Evolutionary conservation across 495 filamentous ascomycete genomes (phyloP).

Genomic region (Penicillium manginii): DNA sequence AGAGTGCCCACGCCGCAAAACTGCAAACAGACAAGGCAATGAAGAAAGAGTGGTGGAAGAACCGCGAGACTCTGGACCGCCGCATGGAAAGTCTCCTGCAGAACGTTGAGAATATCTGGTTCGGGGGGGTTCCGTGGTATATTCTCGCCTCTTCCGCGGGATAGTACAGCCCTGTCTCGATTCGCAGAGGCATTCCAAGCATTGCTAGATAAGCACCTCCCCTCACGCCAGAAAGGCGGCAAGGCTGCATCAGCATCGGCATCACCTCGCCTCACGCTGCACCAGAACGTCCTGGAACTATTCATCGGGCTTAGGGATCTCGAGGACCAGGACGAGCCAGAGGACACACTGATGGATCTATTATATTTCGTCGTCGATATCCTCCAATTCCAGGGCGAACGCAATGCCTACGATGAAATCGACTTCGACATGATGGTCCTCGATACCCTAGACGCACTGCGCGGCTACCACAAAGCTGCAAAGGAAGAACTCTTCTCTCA

Average conservation of each 20-base stretch:
- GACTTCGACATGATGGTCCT: conserved; percentile 91
- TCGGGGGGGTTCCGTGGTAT: conserved; percentile 90
- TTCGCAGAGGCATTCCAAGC: conserved; percentile 78
- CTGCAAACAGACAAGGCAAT: conserved; percentile 60
- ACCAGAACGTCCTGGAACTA: conserved; percentile 78
- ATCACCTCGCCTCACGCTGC: conserved; percentile 61
- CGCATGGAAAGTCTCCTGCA: conserved; percentile 76
- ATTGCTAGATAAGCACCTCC: conserved; percentile 86
- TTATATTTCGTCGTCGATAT: conserved; percentile 97
- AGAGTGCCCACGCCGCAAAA: conserved; percentile 75
- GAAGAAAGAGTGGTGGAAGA: conserved; percentile 86
- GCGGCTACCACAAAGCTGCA: conserved; percentile 70
- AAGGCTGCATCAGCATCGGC: conserved; percentile 40
- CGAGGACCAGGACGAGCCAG: conserved; percentile 68
- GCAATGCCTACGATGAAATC: conserved; percentile 96
- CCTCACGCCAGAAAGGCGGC: conserved; percentile 74
- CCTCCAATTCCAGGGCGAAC: conserved; percentile 93
- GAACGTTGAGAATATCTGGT: conserved; percentile 90
- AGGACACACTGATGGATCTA: conserved; percentile 84
- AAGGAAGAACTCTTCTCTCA: conserved; percentile 53
- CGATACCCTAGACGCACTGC: conserved; percentile 79
- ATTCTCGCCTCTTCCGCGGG: conserved; percentile 71
- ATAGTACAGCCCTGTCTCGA: conserved; percentile 63
- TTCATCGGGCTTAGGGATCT: conserved; percentile 85
- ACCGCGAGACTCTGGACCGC: conserved; percentile 75